A percentile compares a stretch with the other conserved stretches of the same genome.
Conservation (phyloP, 768 basidiomycete genomes). For the Tricholoma hemisulphureum region DNA sequence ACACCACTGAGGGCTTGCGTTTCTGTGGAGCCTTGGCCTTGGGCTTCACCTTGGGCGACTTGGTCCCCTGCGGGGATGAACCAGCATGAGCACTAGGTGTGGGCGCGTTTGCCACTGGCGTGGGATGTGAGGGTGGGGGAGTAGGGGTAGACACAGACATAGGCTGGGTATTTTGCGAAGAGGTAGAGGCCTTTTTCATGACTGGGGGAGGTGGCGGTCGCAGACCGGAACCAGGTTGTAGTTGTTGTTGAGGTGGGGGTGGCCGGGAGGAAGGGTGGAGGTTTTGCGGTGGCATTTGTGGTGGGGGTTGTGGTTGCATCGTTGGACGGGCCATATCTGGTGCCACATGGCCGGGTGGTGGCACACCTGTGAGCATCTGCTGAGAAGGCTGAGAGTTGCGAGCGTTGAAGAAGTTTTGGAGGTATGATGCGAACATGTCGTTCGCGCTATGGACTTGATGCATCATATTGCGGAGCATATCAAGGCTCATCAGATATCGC, state of each 20-base stretch:
- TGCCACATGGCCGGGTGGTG: slow-evolving; percentile 2
- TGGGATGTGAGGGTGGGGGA: slow-evolving; percentile 45
- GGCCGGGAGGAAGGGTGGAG: slow-evolving; percentile 14
- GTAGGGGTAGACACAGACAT: slow-evolving; percentile 38
- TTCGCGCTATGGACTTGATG: slow-evolving; percentile 16
- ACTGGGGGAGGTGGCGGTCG: slow-evolving; percentile 21
- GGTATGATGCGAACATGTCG: slow-evolving; percentile 6
- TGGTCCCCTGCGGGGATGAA: slow-evolving; percentile 64
- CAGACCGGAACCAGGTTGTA: neutral
- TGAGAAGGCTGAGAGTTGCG: slow-evolving; percentile 8
- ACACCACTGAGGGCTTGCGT: slow-evolving; percentile 30
- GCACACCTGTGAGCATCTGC: slow-evolving; percentile 14
- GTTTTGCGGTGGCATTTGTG: neutral
- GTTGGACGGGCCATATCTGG: slow-evolving; percentile 19
- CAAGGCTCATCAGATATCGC: slow-evolving; percentile 40
- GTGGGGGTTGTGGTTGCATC: slow-evolving; percentile 15
- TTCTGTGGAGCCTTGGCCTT: slow-evolving; percentile 40
- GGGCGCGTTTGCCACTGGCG: slow-evolving; percentile 42
- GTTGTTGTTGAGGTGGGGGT: slow-evolving; percentile 5
- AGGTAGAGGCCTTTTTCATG: slow-evolving; percentile 28
- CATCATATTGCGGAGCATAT: slow-evolving; percentile 43
- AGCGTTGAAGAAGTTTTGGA: slow-evolving; percentile 17
- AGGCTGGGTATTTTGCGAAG: slow-evolving; percentile 16
- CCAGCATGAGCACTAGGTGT: slow-evolving; percentile 51
- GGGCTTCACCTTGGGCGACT: slow-evolving; percentile 65